A percentile compares a stretch with the other conserved stretches of the same genome.
Evolutionary conservation across 2,329 filamentous ascomycete genomes (phyloP).

Genomic region (Sporothrix mexicana): DNA sequence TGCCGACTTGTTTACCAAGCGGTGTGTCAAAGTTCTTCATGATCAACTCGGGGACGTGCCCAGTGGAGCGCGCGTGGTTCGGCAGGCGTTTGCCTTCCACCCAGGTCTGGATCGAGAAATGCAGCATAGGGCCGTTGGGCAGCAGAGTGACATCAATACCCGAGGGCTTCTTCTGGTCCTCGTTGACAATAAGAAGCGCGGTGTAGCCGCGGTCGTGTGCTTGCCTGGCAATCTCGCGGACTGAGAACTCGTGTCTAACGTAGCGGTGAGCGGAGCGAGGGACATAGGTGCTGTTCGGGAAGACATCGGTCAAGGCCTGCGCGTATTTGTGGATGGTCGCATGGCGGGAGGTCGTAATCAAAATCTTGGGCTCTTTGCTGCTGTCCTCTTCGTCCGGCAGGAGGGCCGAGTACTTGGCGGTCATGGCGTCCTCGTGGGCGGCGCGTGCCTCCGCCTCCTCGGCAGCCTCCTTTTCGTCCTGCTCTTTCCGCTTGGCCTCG

Average conservation of each 20-base stretch:
- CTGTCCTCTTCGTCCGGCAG: constrained; percentile 50
- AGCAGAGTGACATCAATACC: constrained; percentile 85
- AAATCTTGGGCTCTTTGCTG: constrained; percentile 56
- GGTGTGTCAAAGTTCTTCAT: constrained; percentile 95
- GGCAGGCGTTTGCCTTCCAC: constrained; percentile 85
- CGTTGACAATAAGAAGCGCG: constrained; percentile 80
- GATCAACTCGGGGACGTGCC: constrained; percentile 87
- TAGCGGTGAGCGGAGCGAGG: constrained; percentile 83
- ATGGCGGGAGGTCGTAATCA: constrained; percentile 90
- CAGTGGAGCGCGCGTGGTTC: constrained; percentile 85
- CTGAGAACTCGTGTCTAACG: constrained; percentile 80
- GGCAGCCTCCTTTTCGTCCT: constrained; percentile 45
- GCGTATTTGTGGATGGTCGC: constrained; percentile 86
- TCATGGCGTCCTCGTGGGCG: constrained; percentile 66
- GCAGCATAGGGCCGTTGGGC: constrained; percentile 85
- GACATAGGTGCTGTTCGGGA: constrained; percentile 88
- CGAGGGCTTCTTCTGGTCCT: constrained; percentile 84
- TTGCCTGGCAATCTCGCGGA: constrained; percentile 88
- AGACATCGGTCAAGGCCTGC: constrained; percentile 75
- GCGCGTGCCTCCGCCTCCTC: constrained; percentile 58
- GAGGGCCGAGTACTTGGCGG: constrained; percentile 66
- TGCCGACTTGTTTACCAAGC: constrained; percentile 83
- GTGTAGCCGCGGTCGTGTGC: constrained; percentile 84
- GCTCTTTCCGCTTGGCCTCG: constrained; percentile 36
- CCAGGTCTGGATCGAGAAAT: constrained; percentile 91